These are phyloP conservation scores for Rhododendron griersonianum DNA, from an alignment of 148 eudicot species.

Conservation along the genomic window DNA sequence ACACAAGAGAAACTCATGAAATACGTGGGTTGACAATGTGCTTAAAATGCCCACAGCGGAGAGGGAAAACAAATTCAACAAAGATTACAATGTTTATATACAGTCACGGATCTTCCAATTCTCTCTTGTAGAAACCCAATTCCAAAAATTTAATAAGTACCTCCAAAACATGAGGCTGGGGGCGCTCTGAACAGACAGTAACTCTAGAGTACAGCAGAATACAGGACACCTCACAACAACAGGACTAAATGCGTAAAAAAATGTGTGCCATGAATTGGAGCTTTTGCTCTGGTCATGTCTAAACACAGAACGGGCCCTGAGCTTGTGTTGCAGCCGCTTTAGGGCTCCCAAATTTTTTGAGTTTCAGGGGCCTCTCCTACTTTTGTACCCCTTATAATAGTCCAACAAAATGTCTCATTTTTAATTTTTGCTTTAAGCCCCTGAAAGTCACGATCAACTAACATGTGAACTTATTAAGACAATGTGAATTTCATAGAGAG, in stretches of 20 bases:
- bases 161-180: neutral
- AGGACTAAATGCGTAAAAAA: neutral
- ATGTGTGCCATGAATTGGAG: neutral
- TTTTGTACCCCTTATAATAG: too few species aligned
- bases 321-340: too few species aligned
- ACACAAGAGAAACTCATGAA: neutral
- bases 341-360: too few species aligned
- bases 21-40: neutral
- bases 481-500: neutral
- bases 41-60: neutral
- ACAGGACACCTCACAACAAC: neutral
- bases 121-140: neutral
- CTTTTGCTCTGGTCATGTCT: neutral
- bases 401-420: too few species aligned
- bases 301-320: neutral
- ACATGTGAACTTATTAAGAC: neutral
- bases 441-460: neutral
- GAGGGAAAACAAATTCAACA: neutral
- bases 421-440: too few species aligned
- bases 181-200: neutral
- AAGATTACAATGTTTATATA: neutral
- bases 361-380: too few species aligned
- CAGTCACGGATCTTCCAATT: neutral
- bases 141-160: neutral
- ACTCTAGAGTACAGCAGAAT: neutral